Evolutionary conservation across 176 grass and related monocot genomes (phyloP).

Genomic region (Pontederia crassipes): DNA sequence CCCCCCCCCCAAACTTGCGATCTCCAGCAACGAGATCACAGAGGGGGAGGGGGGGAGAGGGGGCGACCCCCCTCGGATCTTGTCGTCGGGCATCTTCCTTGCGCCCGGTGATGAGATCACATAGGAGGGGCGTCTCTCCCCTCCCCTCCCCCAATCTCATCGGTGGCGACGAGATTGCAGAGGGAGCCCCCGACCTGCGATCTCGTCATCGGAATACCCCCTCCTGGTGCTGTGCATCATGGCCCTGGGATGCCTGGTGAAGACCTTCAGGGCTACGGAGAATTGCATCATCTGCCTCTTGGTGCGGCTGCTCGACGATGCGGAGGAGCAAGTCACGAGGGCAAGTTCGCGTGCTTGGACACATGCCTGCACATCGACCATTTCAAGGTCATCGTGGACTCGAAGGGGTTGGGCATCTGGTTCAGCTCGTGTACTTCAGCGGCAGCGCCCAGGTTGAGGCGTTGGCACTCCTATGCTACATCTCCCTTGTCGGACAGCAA

Average conservation of each 20-base stretch:
- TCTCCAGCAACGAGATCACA: no score
- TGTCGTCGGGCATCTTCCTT: no score
- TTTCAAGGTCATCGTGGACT: not conserved
- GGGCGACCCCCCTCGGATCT: no score
- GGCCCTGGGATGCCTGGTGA: not conserved
- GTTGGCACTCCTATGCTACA: not conserved
- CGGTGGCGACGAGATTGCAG: no score
- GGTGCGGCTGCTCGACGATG: not conserved
- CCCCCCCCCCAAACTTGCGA: no score
- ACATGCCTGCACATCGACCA: not conserved
- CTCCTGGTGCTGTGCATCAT: not conserved
- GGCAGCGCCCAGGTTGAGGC: not conserved
- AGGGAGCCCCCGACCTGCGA: no score
- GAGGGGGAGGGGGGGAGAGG: no score
- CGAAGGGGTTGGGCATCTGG: not conserved
- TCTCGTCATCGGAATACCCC: no score
- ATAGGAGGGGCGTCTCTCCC: no score
- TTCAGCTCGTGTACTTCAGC: not conserved
- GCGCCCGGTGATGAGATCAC: no score
- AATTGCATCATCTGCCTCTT: not conserved
- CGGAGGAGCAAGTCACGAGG: not conserved
- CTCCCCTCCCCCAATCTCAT: no score
- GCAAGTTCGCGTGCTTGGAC: not conserved
- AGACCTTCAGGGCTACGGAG: not conserved
- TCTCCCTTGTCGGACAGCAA: not conserved